Conservation (phyloP, 345 rosid species). For the Citrus sp. region DNA sequence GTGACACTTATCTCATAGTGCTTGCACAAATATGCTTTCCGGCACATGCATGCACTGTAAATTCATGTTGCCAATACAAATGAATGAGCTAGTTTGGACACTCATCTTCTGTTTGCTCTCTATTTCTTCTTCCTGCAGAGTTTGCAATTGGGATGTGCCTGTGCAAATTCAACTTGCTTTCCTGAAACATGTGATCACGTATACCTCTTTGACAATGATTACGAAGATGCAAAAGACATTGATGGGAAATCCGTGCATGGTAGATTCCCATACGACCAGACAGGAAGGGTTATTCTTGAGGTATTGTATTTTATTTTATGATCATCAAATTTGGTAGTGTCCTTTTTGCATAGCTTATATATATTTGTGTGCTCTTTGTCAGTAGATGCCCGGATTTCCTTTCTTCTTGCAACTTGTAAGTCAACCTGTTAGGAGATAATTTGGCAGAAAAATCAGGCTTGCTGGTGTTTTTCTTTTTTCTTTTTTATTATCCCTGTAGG, state of each 20-base stretch:
- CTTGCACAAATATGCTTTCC: background rate
- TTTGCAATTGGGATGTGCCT: slow-evolving; percentile 69
- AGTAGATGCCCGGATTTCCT: background rate
- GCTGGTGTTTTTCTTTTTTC: background rate
- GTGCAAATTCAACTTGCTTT: slow-evolving; percentile 55
- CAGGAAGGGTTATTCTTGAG: slow-evolving; percentile 80
- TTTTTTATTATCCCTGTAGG: background rate
- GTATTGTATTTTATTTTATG: slow-evolving; percentile 32
- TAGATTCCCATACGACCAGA: slow-evolving; percentile 84
- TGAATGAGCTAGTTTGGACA: background rate
- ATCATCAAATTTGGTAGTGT: background rate
- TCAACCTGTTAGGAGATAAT: background rate
- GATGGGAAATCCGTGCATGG: slow-evolving; percentile 67
- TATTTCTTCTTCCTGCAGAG: slow-evolving; percentile 39
- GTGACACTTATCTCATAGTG: background rate
- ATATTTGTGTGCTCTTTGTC: background rate
- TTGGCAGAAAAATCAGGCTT: background rate
- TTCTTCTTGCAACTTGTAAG: background rate
- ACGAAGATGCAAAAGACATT: slow-evolving; percentile 89
- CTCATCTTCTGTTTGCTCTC: background rate
- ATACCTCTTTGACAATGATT: slow-evolving; percentile 89
- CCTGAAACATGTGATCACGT: slow-evolving; percentile 84
- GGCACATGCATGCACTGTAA: background rate
- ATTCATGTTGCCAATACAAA: background rate
- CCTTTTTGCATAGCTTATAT: slow-evolving; percentile 2